phyloP scores from a whole-genome alignment of 2,329 filamentous ascomycete species.

The Karstenula rhodostoma region DNA sequence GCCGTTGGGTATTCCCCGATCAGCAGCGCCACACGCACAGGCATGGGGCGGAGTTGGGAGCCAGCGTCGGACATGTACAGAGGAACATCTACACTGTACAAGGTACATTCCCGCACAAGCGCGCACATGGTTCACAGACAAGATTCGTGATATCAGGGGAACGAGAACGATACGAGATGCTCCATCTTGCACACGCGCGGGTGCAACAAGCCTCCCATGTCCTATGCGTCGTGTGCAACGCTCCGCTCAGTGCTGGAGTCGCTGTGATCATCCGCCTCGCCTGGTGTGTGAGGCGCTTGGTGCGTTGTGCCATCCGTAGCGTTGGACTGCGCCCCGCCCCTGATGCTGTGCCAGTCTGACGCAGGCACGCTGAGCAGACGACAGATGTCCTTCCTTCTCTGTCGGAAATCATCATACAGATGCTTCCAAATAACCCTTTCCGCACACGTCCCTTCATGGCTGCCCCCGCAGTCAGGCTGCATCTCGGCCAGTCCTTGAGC shows the following conservation, averaged over 20 bases:
- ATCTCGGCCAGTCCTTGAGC: constrained; percentile 51
- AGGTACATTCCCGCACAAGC: constrained; percentile 1
- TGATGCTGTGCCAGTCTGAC: constrained; percentile 47
- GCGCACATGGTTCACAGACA: background rate
- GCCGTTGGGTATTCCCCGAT: constrained; percentile 8
- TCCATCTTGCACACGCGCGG: background rate
- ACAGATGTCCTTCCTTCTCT: constrained; percentile 52
- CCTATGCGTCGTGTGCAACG: constrained; percentile 9
- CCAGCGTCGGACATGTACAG: constrained; percentile 12
- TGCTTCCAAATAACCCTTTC: constrained; percentile 56
- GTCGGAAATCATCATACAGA: constrained; percentile 55
- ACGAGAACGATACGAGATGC: background rate
- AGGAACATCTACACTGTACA: background rate
- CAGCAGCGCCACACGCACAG: background rate
- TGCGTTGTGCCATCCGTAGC: constrained; percentile 33
- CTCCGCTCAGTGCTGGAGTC: constrained; percentile 12
- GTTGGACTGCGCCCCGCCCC: constrained; percentile 30
- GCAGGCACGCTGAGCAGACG: constrained; percentile 49
- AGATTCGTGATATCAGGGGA: background rate
- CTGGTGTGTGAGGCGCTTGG: constrained; percentile 29
- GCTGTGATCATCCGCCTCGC: constrained; percentile 8
- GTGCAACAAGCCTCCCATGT: background rate
- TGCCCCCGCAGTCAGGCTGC: constrained; percentile 55
- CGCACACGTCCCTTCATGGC: constrained; percentile 38
- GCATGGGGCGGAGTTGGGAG: background rate